A percentile compares a stretch with the other conserved stretches of the same genome.
Evolutionary conservation across 805 yeast species (phyloP).

Genomic region (Lipomyces oligophaga): DNA sequence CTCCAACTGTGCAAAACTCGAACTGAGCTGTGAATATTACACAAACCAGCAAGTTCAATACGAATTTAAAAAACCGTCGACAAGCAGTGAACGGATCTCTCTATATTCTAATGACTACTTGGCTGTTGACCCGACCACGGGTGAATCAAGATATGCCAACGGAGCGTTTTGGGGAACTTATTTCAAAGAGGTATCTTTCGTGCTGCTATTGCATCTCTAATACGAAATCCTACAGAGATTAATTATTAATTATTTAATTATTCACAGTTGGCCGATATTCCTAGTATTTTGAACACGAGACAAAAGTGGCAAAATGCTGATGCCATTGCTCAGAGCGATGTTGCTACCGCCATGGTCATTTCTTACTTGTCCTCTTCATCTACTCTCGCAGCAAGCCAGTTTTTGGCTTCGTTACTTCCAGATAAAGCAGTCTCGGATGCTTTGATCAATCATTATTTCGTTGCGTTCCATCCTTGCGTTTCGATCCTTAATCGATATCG

Average conservation of each 20-base stretch:
- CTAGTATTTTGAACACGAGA: conserved; percentile 12
- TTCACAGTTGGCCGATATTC: conserved; percentile 13
- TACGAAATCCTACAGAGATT: not conserved
- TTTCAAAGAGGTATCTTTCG: conserved; percentile 25
- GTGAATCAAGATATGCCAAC: conserved; percentile 18
- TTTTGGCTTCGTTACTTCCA: conserved; percentile 9
- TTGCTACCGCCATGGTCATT: conserved; percentile 6
- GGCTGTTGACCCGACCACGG: conserved; percentile 12
- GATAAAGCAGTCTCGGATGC: conserved; percentile 9
- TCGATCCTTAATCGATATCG: conserved; percentile 10
- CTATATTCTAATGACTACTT: conserved; percentile 6
- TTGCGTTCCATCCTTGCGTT: conserved; percentile 17
- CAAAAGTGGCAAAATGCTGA: conserved; percentile 10
- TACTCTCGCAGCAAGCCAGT: conserved; percentile 3
- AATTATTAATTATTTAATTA: not conserved
- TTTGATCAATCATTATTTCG: conserved; percentile 12
- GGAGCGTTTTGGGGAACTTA: conserved; percentile 26
- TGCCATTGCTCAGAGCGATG: conserved; percentile 9
- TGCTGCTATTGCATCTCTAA: no score
- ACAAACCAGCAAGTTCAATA: not conserved
- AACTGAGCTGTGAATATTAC: conserved; percentile 13
- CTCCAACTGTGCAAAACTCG: conserved; percentile 12
- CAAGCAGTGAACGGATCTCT: not conserved
- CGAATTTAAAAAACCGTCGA: not conserved
- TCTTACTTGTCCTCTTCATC: conserved; percentile 8